These are phyloP conservation scores for Kwoniella heveanensis DNA, from an alignment of 768 basidiomycete genomes.

Conservation along the genomic window DNA sequence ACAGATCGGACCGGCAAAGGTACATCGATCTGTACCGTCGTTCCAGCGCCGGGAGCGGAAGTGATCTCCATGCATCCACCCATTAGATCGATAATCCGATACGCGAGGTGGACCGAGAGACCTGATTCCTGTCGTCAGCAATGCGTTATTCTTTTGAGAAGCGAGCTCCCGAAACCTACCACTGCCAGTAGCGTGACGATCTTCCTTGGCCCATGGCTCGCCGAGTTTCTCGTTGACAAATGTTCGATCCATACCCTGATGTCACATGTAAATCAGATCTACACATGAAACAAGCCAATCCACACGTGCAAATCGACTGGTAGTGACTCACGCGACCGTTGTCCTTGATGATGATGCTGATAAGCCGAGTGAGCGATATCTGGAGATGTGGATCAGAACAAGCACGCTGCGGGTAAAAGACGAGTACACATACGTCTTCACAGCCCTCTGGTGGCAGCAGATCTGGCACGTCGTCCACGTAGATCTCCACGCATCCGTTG, in stretches of 20 bases:
- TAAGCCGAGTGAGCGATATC: slow-evolving; percentile 32
- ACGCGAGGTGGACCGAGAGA: slow-evolving; percentile 50
- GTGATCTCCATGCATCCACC: slow-evolving; percentile 51
- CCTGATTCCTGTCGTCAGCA: slow-evolving; percentile 11
- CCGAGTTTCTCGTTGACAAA: slow-evolving; percentile 39
- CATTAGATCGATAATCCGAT: slow-evolving; percentile 48
- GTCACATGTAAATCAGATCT: too few relatives aligned
- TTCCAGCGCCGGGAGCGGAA: slow-evolving; percentile 43
- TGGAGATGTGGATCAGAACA: too few relatives aligned
- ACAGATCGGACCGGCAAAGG: slow-evolving; percentile 29
- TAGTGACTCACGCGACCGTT: slow-evolving; percentile 31
- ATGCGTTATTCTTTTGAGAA: background rate
- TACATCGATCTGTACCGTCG: slow-evolving; percentile 47
- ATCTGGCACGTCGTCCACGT: slow-evolving; percentile 38
- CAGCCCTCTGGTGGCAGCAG: slow-evolving; percentile 42
- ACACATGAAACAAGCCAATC: too few relatives aligned
- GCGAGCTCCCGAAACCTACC: slow-evolving; percentile 13
- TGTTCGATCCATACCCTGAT: slow-evolving; percentile 32
- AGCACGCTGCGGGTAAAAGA: too few relatives aligned
- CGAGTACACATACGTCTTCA: slow-evolving; percentile 44
- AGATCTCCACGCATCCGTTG: slow-evolving; percentile 50
- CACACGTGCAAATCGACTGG: too few relatives aligned
- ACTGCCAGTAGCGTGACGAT: slow-evolving; percentile 41
- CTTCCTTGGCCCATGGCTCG: slow-evolving; percentile 50
- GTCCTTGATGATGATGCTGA: slow-evolving; percentile 50